Conservation (phyloP, 2,329 filamentous ascomycete genomes). For the Gnomoniopsis smithogilvyi region DNA sequence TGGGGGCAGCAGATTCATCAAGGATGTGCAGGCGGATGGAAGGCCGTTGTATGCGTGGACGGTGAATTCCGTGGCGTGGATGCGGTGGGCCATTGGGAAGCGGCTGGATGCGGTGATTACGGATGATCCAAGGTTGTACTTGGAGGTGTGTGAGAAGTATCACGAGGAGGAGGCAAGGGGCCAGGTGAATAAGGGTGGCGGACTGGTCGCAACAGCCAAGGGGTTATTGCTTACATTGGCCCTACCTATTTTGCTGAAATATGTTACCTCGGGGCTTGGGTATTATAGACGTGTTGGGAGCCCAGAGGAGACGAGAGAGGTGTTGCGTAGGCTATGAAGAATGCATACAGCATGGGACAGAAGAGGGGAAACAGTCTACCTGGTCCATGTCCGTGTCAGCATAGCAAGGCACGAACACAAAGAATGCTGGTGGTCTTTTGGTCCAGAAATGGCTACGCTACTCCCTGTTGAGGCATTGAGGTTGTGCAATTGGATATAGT, state of each 20-base stretch:
- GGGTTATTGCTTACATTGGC: neutral
- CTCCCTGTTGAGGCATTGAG: neutral
- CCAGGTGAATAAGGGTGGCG: conserved; percentile 6
- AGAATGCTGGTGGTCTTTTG: too few relatives aligned
- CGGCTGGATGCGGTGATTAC: conserved; percentile 78
- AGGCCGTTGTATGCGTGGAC: conserved; percentile 79
- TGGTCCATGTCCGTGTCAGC: too few relatives aligned
- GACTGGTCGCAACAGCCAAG: neutral
- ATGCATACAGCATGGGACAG: neutral
- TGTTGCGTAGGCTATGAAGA: neutral
- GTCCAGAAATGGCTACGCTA: too few relatives aligned
- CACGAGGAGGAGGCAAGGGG: neutral
- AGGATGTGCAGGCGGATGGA: conserved; percentile 50
- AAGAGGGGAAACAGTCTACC: neutral
- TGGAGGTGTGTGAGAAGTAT: conserved; percentile 53
- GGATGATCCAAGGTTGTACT: conserved; percentile 70
- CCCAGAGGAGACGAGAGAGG: conserved; percentile 9
- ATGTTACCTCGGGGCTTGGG: neutral
- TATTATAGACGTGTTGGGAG: conserved; percentile 8
- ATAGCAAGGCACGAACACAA: neutral
- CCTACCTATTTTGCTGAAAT: neutral
- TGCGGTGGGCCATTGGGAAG: conserved; percentile 74
- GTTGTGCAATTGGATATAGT: too few relatives aligned
- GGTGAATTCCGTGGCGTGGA: conserved; percentile 73
- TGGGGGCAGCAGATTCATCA: conserved; percentile 63